Evolutionary conservation across 73 alveolate genomes (phyloP).

Genomic region (Stentor roeselii): DNA sequence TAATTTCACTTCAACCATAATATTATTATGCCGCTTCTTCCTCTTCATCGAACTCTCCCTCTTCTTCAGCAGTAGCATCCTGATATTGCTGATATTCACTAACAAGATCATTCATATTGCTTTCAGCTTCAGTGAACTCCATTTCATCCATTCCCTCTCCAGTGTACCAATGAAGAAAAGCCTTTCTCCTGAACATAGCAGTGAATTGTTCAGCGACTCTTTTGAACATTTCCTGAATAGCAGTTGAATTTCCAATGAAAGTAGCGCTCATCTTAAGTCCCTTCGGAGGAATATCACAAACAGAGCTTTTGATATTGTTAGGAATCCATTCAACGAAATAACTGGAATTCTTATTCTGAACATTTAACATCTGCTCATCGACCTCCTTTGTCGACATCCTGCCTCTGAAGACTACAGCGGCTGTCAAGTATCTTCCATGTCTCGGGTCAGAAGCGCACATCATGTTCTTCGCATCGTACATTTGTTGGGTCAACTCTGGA

Average conservation of each 20-base stretch:
- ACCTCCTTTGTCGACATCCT: constrained; percentile 70
- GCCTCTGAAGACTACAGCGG: constrained; percentile 38
- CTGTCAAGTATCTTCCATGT: background rate
- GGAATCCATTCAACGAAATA: constrained; percentile 47
- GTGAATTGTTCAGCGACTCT: constrained; percentile 33
- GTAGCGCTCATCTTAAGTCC: constrained; percentile 32
- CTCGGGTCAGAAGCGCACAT: constrained; percentile 36
- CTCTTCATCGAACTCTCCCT: constrained; percentile 33
- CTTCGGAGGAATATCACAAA: constrained; percentile 37
- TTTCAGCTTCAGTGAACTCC: constrained; percentile 58
- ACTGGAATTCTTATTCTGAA: constrained; percentile 70
- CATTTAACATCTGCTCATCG: constrained; percentile 78
- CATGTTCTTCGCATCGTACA: constrained; percentile 38
- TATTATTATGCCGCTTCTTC: no score
- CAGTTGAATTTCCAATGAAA: constrained; percentile 36
- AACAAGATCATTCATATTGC: constrained; percentile 43
- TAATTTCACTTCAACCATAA: no score
- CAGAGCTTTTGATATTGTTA: constrained; percentile 29
- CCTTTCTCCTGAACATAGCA: constrained; percentile 57
- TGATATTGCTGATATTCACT: constrained; percentile 50
- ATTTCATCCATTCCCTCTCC: constrained; percentile 61
- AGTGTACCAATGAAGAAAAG: constrained; percentile 49
- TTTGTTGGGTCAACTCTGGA: constrained; percentile 29
- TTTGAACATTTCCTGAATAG: constrained; percentile 42
- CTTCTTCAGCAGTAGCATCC: constrained; percentile 30